phyloP scores from a whole-genome alignment of 225 moss, liverwort and hornwort species.

The Anthoceros angustus region DNA sequence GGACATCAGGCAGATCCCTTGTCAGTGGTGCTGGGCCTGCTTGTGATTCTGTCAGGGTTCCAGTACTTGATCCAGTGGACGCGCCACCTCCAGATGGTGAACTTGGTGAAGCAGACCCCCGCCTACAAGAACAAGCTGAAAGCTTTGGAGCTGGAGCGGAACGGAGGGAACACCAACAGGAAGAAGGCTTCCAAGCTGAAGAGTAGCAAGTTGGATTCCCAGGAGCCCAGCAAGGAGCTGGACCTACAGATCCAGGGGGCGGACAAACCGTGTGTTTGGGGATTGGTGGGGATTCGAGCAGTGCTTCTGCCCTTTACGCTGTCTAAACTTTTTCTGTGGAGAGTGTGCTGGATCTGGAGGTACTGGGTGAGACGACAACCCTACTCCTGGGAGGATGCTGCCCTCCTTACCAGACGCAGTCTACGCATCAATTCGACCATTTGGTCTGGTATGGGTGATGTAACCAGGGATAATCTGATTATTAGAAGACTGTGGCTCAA shows the following conservation, averaged over 20 bases:
- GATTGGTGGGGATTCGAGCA: conserved; percentile 58
- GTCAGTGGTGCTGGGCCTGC: conserved; percentile 63
- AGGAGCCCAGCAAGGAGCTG: conserved; percentile 64
- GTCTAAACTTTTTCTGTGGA: conserved; percentile 57
- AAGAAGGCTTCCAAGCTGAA: conserved; percentile 62
- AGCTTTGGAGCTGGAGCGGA: conserved; percentile 86
- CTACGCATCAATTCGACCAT: conserved; percentile 36
- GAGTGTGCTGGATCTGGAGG: conserved; percentile 64
- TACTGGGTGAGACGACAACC: conserved; percentile 71
- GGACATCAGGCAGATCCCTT: conserved; percentile 90
- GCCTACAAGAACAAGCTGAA: conserved; percentile 93
- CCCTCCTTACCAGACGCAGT: conserved; percentile 46
- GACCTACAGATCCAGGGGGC: conserved; percentile 87
- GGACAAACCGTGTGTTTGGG: conserved; percentile 70
- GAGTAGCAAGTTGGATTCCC: conserved; percentile 52
- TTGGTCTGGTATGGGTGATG: conserved; percentile 37
- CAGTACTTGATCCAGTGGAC: conserved; percentile 92
- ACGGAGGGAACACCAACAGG: conserved; percentile 45
- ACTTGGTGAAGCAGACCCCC: conserved; percentile 96
- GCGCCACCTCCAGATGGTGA: conserved; percentile 74
- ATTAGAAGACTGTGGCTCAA: conserved; percentile 49
- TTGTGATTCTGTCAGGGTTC: conserved; percentile 70
- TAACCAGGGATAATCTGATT: conserved; percentile 48
- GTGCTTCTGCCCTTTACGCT: conserved; percentile 63
- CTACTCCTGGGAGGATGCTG: conserved; percentile 87